Conservation (phyloP, 768 basidiomycete genomes). For the Cystofilobasidium capitatum region DNA sequence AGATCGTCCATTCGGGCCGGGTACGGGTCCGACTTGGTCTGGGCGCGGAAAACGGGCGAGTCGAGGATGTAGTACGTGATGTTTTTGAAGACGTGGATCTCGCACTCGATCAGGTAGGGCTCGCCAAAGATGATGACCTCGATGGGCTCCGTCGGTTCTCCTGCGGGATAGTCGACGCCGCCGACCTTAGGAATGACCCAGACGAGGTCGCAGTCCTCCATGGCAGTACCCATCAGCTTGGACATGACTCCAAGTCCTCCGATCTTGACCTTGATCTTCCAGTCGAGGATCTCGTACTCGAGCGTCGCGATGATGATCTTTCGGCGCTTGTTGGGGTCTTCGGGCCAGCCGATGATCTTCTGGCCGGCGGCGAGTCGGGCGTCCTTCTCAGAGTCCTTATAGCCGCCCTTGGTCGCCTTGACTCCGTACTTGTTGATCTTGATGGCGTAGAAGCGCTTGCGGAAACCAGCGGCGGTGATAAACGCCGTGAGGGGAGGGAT, state of each 20-base stretch:
- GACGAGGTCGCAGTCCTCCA: slow-evolving; percentile 51
- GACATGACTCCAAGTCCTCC: slow-evolving; percentile 98
- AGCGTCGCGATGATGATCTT: slow-evolving; percentile 61
- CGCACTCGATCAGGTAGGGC: slow-evolving; percentile 88
- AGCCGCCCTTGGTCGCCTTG: slow-evolving; percentile 19
- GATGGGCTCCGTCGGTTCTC: slow-evolving; percentile 83
- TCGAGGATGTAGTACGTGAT: slow-evolving; percentile 91
- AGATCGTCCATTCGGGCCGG: slow-evolving; percentile 96
- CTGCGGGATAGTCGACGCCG: slow-evolving; percentile 82
- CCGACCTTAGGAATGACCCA: slow-evolving; percentile 94
- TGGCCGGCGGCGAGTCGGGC: slow-evolving; percentile 22
- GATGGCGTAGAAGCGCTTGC: slow-evolving; percentile 76
- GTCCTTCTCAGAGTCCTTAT: slow-evolving; percentile 22
- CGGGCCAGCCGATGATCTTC: slow-evolving; percentile 89
- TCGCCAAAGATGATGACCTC: slow-evolving; percentile 96
- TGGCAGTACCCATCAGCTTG: slow-evolving; percentile 64
- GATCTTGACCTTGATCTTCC: slow-evolving; percentile 76
- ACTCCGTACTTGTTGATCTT: slow-evolving; percentile 60
- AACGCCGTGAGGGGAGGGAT: slow-evolving; percentile 79
- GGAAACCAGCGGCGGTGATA: slow-evolving; percentile 73
- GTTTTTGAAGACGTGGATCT: slow-evolving; percentile 61
- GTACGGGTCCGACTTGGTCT: slow-evolving; percentile 88
- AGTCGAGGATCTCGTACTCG: slow-evolving; percentile 77
- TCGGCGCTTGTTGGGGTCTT: slow-evolving; percentile 62
- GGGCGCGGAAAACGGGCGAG: slow-evolving; percentile 90